These are phyloP conservation scores for Combretum micranthum DNA, from an alignment of 345 rosid genomes.

Conservation along the genomic window DNA sequence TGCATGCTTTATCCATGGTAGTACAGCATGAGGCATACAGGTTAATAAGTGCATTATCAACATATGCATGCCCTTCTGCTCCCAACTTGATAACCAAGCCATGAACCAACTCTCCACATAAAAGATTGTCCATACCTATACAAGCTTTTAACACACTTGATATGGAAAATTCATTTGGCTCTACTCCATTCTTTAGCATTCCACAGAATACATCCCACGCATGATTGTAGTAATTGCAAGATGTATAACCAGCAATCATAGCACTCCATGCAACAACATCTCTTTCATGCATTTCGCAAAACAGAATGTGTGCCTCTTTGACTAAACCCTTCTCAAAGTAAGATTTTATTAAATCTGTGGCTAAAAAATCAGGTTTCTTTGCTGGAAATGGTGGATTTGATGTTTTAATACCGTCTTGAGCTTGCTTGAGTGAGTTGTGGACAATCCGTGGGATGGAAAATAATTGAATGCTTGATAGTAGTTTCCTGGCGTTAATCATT, in stretches of 20 bases:
- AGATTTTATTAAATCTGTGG: slow-evolving; percentile 52
- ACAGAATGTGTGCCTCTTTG: slow-evolving; percentile 43
- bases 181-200: slow-evolving; percentile 38
- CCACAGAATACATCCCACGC: slow-evolving; percentile 61
- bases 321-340: slow-evolving; percentile 40
- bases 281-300: slow-evolving; percentile 62
- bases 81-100: slow-evolving; percentile 58
- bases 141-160: slow-evolving; percentile 73
- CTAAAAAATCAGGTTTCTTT: slow-evolving; percentile 49
- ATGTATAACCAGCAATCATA: slow-evolving; percentile 55
- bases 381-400: slow-evolving; percentile 16
- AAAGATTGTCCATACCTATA: slow-evolving; percentile 47
- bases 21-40: slow-evolving; percentile 59
- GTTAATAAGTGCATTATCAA: slow-evolving; percentile 67
- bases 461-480: no score
- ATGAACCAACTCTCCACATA: slow-evolving; percentile 55
- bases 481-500: no score
- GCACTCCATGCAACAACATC: slow-evolving; percentile 76
- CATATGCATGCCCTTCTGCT: slow-evolving; percentile 48
- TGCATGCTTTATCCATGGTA: slow-evolving; percentile 54
- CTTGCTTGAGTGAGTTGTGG: slow-evolving; percentile 29
- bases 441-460: no score
- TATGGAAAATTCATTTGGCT: slow-evolving; percentile 57
- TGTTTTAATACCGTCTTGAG: slow-evolving; percentile 17
- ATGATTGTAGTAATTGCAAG: slow-evolving; percentile 24